These are phyloP conservation scores for Rhizophagus sp. DNA, from an alignment of 192 early-diverging fungal genomes.

Conservation along the genomic window DNA sequence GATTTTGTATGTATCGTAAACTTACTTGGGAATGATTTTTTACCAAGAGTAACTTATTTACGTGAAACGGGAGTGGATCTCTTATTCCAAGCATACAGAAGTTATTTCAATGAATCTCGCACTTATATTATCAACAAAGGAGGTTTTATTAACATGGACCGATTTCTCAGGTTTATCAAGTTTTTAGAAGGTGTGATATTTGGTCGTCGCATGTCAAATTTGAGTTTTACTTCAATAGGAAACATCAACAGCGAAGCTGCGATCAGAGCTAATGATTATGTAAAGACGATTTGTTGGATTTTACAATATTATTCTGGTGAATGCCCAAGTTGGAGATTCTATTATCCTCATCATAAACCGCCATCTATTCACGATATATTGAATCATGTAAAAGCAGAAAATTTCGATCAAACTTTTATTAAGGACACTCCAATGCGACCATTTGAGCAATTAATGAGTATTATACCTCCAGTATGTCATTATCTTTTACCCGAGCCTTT, in stretches of 20 bases:
- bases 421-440: slow-evolving; percentile 14
- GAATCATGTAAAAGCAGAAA: neutral
- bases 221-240: neutral
- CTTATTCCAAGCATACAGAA: neutral
- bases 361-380: slow-evolving; percentile 21
- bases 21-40: slow-evolving; percentile 30
- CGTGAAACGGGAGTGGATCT: slow-evolving; percentile 19
- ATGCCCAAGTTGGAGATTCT: slow-evolving; percentile 29
- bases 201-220: neutral
- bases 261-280: slow-evolving; percentile 28
- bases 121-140: slow-evolving; percentile 9
- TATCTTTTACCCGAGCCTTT: slow-evolving; percentile 24
- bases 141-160: slow-evolving; percentile 1
- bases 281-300: slow-evolving; percentile 14
- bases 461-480: slow-evolving; percentile 11
- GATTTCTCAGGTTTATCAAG: neutral
- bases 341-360: slow-evolving; percentile 25
- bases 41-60: slow-evolving; percentile 2
- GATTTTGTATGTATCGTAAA: slow-evolving; percentile 30
- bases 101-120: neutral
- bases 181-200: neutral
- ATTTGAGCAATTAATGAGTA: slow-evolving; percentile 31
- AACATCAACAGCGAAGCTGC: neutral
- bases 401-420: slow-evolving; percentile 13
- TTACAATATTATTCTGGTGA: slow-evolving; percentile 26